Conservation (phyloP, 495 filamentous ascomycete genomes). For the Neurospora sp. region DNA sequence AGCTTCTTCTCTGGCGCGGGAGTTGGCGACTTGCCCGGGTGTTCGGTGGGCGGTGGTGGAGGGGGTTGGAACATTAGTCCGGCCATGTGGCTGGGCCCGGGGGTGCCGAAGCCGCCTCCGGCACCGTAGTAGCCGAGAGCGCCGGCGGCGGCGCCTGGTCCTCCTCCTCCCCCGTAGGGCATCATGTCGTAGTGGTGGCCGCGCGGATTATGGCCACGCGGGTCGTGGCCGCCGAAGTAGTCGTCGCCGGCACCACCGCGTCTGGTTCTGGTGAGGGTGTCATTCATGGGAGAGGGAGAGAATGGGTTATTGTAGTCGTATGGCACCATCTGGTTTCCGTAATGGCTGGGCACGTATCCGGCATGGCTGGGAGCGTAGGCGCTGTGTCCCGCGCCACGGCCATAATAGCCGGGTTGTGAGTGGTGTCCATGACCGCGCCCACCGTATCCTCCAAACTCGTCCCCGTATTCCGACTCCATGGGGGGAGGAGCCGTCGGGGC, state of each 20-base stretch:
- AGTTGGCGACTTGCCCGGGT: conserved; percentile 20
- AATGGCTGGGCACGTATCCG: conserved; percentile 21
- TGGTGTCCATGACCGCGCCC: conserved; percentile 21
- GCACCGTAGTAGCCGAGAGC: conserved; percentile 17
- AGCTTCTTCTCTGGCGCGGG: conserved; percentile 29
- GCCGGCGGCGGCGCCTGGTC: conserved; percentile 13
- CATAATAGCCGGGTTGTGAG: conserved; percentile 27
- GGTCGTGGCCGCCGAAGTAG: conserved; percentile 28
- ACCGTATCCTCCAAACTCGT: conserved; percentile 28
- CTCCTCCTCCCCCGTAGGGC: conserved; percentile 24
- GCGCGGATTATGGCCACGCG: conserved; percentile 23
- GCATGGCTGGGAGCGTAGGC: conserved; percentile 35
- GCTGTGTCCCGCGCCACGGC: conserved; percentile 17
- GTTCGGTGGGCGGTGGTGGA: conserved; percentile 37
- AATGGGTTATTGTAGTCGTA: conserved; percentile 36
- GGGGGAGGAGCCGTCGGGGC: conserved; percentile 27
- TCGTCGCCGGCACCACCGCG: conserved; percentile 17
- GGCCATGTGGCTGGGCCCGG: conserved; percentile 26
- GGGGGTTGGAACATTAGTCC: conserved; percentile 30
- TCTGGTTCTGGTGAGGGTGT: not conserved
- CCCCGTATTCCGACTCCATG: conserved; percentile 38
- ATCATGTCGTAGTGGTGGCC: conserved; percentile 34
- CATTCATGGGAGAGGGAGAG: conserved; percentile 17
- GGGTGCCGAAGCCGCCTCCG: conserved; percentile 13
- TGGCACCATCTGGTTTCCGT: conserved; percentile 32